Percentiles rank a stretch among this genome's conserved stretches.
These are phyloP conservation scores for Excoecaria cochinchinensis DNA, from an alignment of 345 rosid genomes.

Conservation along the genomic window DNA sequence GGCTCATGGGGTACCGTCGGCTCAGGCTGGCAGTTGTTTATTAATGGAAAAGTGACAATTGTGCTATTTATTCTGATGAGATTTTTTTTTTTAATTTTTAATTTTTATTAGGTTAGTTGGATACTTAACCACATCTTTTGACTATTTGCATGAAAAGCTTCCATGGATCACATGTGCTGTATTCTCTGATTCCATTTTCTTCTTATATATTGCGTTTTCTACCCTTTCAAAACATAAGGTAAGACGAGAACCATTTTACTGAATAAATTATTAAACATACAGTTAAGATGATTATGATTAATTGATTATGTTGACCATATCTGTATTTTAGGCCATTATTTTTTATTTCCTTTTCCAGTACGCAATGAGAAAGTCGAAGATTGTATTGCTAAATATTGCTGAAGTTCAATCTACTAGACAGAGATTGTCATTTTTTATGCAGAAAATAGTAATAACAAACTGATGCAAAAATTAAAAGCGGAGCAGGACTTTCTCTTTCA, in stretches of 20 bases:
- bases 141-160: background rate
- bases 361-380: background rate
- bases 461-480: background rate
- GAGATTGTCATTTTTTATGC: background rate
- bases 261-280: background rate
- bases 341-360: background rate
- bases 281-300: background rate
- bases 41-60: background rate
- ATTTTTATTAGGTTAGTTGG: background rate
- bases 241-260: background rate
- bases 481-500: conserved; percentile 13
- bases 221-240: background rate
- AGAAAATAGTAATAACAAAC: conserved; percentile 5
- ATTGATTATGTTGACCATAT: background rate
- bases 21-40: background rate
- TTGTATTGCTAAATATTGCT: background rate
- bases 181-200: background rate
- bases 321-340: background rate
- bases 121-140: background rate
- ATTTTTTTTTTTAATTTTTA: no score
- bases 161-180: background rate
- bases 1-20: background rate
- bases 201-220: background rate
- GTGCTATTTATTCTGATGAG: no score
- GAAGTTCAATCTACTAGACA: background rate